phyloP scores from a whole-genome alignment of 2,329 filamentous ascomycete species.

The Cercospora janseana region DNA sequence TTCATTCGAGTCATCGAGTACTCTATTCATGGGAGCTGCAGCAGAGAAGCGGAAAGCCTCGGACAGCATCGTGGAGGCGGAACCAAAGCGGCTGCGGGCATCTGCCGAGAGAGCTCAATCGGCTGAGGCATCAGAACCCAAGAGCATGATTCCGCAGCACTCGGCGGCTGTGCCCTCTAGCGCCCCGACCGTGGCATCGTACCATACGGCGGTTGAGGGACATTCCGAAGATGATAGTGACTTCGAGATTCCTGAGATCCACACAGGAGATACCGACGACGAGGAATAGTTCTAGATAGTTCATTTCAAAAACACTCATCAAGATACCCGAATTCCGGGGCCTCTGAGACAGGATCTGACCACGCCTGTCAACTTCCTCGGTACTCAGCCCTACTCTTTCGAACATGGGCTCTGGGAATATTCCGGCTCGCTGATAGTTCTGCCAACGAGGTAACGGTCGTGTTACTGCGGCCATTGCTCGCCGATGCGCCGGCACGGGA shows the following conservation, averaged over 20 bases:
- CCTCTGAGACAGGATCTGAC: too few relatives aligned
- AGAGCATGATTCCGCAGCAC: background rate
- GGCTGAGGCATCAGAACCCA: background rate
- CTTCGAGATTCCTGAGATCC: constrained; percentile 37
- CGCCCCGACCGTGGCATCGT: constrained; percentile 13
- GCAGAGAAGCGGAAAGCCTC: constrained; percentile 15
- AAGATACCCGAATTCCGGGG: too few relatives aligned
- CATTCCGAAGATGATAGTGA: constrained; percentile 35
- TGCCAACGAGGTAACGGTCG: background rate
- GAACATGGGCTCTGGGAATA: constrained; percentile 2
- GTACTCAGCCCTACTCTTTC: background rate
- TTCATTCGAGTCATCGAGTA: constrained; percentile 1
- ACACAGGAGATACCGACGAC: constrained; percentile 9
- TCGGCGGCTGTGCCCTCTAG: constrained; percentile 2
- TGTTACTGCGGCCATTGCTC: background rate
- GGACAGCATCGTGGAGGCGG: constrained; percentile 7
- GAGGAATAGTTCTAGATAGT: background rate
- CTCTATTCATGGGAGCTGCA: constrained; percentile 11
- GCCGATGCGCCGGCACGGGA: too few relatives aligned
- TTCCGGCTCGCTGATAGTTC: constrained; percentile 9
- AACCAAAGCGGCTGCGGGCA: constrained; percentile 28
- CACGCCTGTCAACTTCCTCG: too few relatives aligned
- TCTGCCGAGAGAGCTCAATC: constrained; percentile 17
- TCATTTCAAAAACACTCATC: background rate
- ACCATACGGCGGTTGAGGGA: constrained; percentile 17